These are phyloP conservation scores for Tulasnella sp. DNA, from an alignment of 768 basidiomycete genomes.

Conservation along the genomic window DNA sequence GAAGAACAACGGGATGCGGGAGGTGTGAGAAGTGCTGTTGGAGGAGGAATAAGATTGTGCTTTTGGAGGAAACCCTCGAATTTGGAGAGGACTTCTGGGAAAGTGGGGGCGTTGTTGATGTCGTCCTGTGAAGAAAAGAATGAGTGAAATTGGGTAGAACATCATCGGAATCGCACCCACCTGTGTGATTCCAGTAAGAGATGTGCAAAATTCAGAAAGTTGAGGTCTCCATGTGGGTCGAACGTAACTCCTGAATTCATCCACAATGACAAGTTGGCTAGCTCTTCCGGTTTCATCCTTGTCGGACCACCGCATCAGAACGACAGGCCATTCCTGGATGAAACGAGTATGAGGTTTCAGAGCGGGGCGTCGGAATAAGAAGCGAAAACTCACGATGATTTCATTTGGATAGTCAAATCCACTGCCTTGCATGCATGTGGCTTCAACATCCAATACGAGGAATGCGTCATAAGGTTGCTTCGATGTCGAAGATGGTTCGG, in stretches of 20 bases:
- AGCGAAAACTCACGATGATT: slow-evolving; percentile 60
- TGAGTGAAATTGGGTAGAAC: neutral
- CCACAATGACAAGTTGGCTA: slow-evolving; percentile 50
- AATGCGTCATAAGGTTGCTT: slow-evolving; percentile 56
- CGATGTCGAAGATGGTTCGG: neutral
- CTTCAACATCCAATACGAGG: slow-evolving; percentile 83
- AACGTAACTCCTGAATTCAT: slow-evolving; percentile 83
- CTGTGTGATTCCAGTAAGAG: slow-evolving; percentile 86
- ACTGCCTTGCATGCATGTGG: slow-evolving; percentile 57
- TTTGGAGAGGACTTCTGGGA: slow-evolving; percentile 49
- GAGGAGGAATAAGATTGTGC: slow-evolving; percentile 44
- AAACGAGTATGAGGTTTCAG: neutral
- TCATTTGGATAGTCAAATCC: slow-evolving; percentile 84
- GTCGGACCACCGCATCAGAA: slow-evolving; percentile 72
- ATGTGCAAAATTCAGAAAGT: slow-evolving; percentile 71
- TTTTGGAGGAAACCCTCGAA: slow-evolving; percentile 57
- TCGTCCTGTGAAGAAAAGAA: slow-evolving; percentile 40
- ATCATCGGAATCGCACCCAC: slow-evolving; percentile 33
- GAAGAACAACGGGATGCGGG: slow-evolving; percentile 4
- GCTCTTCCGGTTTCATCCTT: slow-evolving; percentile 38
- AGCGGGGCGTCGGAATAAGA: slow-evolving; percentile 1
- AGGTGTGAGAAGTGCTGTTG: slow-evolving; percentile 14
- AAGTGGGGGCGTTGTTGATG: slow-evolving; percentile 67
- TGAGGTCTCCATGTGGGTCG: slow-evolving; percentile 72
- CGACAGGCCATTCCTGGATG: slow-evolving; percentile 81